These are phyloP conservation scores for Tephrocybe sp. DNA, from an alignment of 768 basidiomycete species.

Conservation along the genomic window DNA sequence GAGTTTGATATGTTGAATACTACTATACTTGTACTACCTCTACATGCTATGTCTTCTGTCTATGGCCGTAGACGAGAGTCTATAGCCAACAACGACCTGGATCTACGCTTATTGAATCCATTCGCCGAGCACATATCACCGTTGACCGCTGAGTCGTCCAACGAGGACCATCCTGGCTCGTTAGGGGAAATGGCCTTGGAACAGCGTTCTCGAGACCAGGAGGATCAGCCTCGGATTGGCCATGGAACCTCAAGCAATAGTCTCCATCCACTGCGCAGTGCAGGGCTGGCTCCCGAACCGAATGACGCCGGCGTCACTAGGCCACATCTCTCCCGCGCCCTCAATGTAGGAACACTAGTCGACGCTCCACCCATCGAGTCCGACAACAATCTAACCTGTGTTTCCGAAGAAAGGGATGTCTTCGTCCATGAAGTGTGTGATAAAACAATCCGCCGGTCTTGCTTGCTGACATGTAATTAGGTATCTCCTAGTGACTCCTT, in stretches of 20 bases:
- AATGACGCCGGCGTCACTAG: slow-evolving; percentile 28
- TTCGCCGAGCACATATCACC: slow-evolving; percentile 12
- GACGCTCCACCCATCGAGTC: slow-evolving; percentile 24
- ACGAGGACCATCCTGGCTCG: slow-evolving; percentile 1
- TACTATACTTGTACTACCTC: background rate
- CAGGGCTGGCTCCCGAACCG: slow-evolving; percentile 21
- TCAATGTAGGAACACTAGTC: slow-evolving; percentile 25
- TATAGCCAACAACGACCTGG: slow-evolving; percentile 11
- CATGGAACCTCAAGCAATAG: too few species aligned
- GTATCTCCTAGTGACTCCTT: slow-evolving; percentile 76
- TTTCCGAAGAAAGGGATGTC: slow-evolving; percentile 48
- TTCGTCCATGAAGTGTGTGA: slow-evolving; percentile 57
- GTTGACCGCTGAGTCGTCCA: background rate
- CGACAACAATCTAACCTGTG: slow-evolving; percentile 10
- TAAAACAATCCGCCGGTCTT: slow-evolving; percentile 2
- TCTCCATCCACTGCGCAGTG: slow-evolving; percentile 28
- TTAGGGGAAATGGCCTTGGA: too few species aligned
- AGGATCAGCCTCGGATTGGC: too few species aligned
- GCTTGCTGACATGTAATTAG: slow-evolving; percentile 36
- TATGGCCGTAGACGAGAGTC: slow-evolving; percentile 10
- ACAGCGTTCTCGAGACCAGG: too few species aligned
- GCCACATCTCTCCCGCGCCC: slow-evolving; percentile 23
- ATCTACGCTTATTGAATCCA: slow-evolving; percentile 11
- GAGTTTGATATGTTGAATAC: too few species aligned
- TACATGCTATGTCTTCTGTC: slow-evolving; percentile 17